Evolutionary conservation across 768 basidiomycete genomes (phyloP).

Genomic region (Mycena sanguinolenta): DNA sequence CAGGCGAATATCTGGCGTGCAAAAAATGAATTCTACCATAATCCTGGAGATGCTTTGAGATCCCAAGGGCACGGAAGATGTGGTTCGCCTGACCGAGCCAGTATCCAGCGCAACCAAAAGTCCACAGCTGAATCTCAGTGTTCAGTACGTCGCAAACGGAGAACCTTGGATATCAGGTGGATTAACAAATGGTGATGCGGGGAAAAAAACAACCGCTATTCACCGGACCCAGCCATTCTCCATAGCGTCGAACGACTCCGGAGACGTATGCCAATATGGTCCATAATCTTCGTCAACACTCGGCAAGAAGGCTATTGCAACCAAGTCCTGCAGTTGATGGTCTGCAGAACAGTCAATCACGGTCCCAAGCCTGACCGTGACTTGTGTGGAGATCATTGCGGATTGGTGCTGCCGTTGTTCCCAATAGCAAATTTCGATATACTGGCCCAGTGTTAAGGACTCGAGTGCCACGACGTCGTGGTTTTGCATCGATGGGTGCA

Average conservation of each 20-base stretch:
- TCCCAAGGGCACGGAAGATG: background rate
- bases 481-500: background rate
- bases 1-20: background rate
- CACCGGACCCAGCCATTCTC: no score
- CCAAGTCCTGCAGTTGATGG: no score
- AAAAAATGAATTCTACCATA: background rate
- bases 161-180: no score
- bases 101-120: background rate
- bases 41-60: background rate
- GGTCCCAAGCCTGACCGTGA: no score
- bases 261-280: no score
- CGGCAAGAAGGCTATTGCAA: no score
- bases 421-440: background rate
- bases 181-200: no score
- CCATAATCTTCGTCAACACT: no score
- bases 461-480: background rate
- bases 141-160: background rate
- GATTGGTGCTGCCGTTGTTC: background rate
- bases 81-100: slow-evolving; percentile 21
- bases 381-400: no score
- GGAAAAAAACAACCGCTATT: no score
- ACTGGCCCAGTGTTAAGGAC: background rate
- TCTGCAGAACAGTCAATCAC: no score
- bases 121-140: background rate
- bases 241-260: no score